These are phyloP conservation scores for Saposhnikovia divaricata DNA, from an alignment of 129 eudicot genomes.

Conservation along the genomic window DNA sequence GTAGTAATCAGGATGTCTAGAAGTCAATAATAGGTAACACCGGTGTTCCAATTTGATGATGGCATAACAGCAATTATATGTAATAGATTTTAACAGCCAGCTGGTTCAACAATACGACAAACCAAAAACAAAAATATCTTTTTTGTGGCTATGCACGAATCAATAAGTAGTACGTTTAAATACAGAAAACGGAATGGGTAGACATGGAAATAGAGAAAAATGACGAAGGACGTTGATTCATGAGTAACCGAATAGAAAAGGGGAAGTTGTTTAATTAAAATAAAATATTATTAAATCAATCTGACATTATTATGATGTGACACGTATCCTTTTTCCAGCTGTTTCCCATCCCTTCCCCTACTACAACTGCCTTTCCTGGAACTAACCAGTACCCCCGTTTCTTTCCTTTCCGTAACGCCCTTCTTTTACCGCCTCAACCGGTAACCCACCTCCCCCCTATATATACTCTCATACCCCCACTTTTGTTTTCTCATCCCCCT, in stretches of 20 bases:
- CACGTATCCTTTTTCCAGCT: conserved; percentile 91
- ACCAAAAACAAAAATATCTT: neutral
- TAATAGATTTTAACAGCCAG: neutral
- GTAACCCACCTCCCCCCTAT: conserved; percentile 22
- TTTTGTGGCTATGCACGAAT: neutral
- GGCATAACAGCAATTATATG: neutral
- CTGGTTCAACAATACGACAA: neutral
- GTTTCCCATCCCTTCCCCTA: conserved; percentile 60
- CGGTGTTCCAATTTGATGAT: neutral
- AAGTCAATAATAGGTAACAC: neutral
- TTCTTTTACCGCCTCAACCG: conserved; percentile 37
- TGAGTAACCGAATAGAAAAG: neutral
- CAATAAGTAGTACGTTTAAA: neutral
- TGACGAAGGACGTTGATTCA: neutral
- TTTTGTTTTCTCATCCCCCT: neutral
- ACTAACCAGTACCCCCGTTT: conserved; percentile 19
- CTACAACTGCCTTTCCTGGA: conserved; percentile 50
- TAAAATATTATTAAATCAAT: neutral
- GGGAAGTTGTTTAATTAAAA: neutral
- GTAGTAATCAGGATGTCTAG: neutral
- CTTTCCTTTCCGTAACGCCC: neutral
- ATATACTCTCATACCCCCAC: conserved; percentile 1
- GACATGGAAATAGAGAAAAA: neutral
- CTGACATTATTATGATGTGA: conserved; percentile 8
- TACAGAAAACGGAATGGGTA: neutral